Percentiles rank a stretch among this genome's conserved stretches.
Evolutionary conservation across 257 asterid genomes (phyloP).

Genomic region (Solanum gandarillasii): DNA sequence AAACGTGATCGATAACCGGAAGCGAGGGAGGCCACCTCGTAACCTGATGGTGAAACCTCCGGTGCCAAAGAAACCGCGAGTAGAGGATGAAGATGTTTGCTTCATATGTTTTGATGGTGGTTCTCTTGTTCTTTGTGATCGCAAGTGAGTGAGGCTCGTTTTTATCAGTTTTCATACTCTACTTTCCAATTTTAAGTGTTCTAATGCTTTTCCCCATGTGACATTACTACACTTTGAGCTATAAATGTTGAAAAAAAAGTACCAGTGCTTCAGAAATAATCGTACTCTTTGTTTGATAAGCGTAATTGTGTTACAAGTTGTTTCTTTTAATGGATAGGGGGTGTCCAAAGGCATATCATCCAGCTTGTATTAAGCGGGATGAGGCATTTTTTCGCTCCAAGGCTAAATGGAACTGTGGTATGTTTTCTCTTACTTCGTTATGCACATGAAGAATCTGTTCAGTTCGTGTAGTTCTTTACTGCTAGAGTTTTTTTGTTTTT

Average conservation of each 20-base stretch:
- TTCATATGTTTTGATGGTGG: conserved; percentile 98
- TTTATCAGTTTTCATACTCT: neutral
- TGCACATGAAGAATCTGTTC: neutral
- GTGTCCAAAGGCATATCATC: conserved; percentile 96
- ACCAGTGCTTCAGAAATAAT: neutral
- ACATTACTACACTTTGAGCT: neutral
- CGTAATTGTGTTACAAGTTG: neutral
- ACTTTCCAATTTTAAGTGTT: neutral
- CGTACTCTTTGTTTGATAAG: neutral
- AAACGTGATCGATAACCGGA: conserved; percentile 32
- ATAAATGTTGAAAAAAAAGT: neutral
- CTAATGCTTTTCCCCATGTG: neutral
- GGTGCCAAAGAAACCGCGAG: conserved; percentile 18
- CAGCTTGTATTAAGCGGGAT: conserved; percentile 87
- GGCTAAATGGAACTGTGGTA: conserved; percentile 84
- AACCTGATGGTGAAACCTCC: conserved; percentile 41
- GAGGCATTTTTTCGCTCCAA: conserved; percentile 72
- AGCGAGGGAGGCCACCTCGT: conserved; percentile 62
- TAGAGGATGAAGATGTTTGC: conserved; percentile 86
- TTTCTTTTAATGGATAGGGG: conserved; percentile 50
- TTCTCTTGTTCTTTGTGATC: conserved; percentile 82
- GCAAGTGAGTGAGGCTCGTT: conserved; percentile 49
- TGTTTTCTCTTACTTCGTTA: neutral
- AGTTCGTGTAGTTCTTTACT: neutral
- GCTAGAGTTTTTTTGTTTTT: neutral